phyloP scores from a whole-genome alignment of 306 rosid species.

The Vicia sativa region DNA sequence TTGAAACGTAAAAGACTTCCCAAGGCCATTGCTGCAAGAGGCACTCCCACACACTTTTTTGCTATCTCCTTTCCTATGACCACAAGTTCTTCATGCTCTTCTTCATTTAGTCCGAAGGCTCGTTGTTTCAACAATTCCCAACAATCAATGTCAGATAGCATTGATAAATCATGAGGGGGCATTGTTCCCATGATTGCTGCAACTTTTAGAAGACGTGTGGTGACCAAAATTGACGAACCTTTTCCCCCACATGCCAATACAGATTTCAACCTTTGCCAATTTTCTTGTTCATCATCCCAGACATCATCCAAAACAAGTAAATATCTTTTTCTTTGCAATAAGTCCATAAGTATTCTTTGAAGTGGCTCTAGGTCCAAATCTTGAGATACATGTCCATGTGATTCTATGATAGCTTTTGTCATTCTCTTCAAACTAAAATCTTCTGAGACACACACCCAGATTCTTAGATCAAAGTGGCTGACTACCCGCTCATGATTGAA shows the following conservation, averaged over 20 bases:
- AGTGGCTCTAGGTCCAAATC: not conserved
- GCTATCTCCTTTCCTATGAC: not conserved
- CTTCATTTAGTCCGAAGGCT: not conserved
- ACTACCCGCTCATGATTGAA: slow-evolving; percentile 19
- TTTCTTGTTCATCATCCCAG: not conserved
- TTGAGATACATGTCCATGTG: not conserved
- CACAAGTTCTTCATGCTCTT: not conserved
- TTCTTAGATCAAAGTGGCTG: slow-evolving; percentile 23
- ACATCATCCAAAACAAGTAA: not conserved
- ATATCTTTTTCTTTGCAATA: not conserved
- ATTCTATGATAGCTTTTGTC: not conserved
- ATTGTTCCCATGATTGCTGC: slow-evolving; percentile 14
- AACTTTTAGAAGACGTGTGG: too few relatives aligned
- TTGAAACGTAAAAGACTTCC: not conserved
- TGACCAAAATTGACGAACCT: too few relatives aligned
- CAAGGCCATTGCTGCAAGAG: not conserved
- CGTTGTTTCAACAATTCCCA: not conserved
- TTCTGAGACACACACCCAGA: slow-evolving; percentile 29
- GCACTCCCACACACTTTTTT: not conserved
- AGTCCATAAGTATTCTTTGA: not conserved
- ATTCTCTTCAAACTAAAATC: slow-evolving; percentile 26
- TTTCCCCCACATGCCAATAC: too few relatives aligned
- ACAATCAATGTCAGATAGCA: not conserved
- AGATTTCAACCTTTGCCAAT: too few relatives aligned
- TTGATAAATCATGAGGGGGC: not conserved